Percentiles rank a stretch among this genome's conserved stretches.
Conservation (phyloP, 352 stramenopile genomes). For the Thraustotheca clavata region DNA sequence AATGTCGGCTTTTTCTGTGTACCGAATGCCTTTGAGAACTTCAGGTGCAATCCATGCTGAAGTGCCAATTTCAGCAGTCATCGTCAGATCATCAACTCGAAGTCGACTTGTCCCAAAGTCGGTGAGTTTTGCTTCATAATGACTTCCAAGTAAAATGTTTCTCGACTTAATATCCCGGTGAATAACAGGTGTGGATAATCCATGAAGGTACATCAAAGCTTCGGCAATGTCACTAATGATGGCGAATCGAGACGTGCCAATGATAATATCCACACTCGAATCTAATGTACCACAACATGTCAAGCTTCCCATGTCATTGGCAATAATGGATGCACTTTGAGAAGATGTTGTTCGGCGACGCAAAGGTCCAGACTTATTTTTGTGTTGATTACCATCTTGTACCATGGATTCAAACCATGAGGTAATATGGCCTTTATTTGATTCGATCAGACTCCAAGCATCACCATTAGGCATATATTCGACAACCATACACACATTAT, state of each 20-base stretch:
- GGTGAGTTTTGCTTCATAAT: constrained; percentile 30
- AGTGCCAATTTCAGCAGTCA: constrained; percentile 31
- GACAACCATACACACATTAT: constrained; percentile 35
- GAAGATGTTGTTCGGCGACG: not conserved
- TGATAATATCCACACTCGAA: not conserved
- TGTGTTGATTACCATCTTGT: not conserved
- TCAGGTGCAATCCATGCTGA: constrained; percentile 31
- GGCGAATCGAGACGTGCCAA: not conserved
- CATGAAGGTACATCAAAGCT: not conserved
- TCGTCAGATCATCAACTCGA: constrained; percentile 29
- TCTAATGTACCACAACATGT: not conserved
- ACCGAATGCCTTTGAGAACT: constrained; percentile 25
- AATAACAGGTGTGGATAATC: not conserved
- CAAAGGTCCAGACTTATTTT: constrained; percentile 45
- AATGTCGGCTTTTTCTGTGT: constrained; percentile 66
- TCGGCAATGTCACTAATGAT: not conserved
- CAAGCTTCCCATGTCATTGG: not conserved
- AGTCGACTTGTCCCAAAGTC: constrained; percentile 35
- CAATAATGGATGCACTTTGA: not conserved
- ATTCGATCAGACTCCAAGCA: not conserved
- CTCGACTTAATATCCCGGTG: constrained; percentile 29
- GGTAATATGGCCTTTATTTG: constrained; percentile 18
- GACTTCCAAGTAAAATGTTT: constrained; percentile 31
- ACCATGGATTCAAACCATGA: not conserved
- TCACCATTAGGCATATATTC: constrained; percentile 36